A percentile compares a stretch with the other conserved stretches of the same genome.
phyloP scores from a whole-genome alignment of 2,329 filamentous ascomycete genomes.

The Alternaria arborescens region DNA sequence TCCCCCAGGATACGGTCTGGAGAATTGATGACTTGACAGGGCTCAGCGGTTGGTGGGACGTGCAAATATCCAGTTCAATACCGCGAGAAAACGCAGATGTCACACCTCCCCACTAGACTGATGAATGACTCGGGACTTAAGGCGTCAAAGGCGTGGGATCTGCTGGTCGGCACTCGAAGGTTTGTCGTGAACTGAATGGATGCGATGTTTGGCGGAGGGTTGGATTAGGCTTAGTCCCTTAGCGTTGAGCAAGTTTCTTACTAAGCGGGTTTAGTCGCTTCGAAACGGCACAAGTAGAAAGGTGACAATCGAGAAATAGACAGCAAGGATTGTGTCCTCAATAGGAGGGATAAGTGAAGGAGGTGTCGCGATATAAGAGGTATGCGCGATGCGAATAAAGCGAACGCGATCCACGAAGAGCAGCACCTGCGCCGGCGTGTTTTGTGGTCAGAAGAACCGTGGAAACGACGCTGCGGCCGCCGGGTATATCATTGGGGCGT shows the following conservation, averaged over 20 bases:
- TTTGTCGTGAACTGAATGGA: conserved; percentile 30
- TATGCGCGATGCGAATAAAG: neutral
- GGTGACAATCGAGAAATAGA: neutral
- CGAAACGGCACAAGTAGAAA: conserved; percentile 9
- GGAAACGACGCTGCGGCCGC: conserved; percentile 21
- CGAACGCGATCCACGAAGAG: conserved; percentile 1
- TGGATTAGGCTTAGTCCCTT: conserved; percentile 28
- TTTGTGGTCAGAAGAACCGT: conserved; percentile 12
- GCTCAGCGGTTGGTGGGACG: conserved; percentile 19
- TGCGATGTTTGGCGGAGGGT: conserved; percentile 23
- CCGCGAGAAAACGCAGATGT: conserved; percentile 18
- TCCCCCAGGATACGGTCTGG: conserved; percentile 9
- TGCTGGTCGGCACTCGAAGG: conserved; percentile 26
- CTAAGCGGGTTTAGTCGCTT: conserved; percentile 23
- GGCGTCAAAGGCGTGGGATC: conserved; percentile 31
- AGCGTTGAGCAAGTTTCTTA: conserved; percentile 36
- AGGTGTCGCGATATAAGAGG: neutral
- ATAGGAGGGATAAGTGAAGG: neutral
- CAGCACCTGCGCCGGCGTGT: conserved; percentile 8
- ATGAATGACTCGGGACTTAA: conserved; percentile 23
- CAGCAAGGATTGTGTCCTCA: neutral
- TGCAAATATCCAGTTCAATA: conserved; percentile 20
- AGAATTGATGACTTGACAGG: conserved; percentile 1
- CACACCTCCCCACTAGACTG: conserved; percentile 16
- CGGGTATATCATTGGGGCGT: conserved; percentile 19